phyloP scores from a whole-genome alignment of 2,329 filamentous ascomycete species.

The Drechslera avenae region DNA sequence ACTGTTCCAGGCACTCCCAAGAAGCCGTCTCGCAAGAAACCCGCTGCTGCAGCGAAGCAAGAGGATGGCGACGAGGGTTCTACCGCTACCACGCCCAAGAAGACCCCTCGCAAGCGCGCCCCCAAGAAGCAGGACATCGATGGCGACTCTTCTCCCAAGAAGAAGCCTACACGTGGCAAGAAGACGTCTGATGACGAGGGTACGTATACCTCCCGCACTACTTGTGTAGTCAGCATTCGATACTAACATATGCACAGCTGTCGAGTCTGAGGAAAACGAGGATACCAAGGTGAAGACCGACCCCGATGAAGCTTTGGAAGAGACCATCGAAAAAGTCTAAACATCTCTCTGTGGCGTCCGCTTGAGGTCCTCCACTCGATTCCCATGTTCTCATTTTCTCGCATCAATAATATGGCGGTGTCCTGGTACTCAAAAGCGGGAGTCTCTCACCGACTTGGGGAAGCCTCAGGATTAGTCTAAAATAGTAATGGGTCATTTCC shows the following conservation, averaged over 20 bases:
- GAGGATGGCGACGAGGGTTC: slow-evolving; percentile 20
- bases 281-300: slow-evolving; percentile 9
- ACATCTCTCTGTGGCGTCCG: background rate
- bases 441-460: too few relatives aligned
- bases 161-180: slow-evolving; percentile 36
- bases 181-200: slow-evolving; percentile 25
- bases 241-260: slow-evolving; percentile 13
- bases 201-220: slow-evolving; percentile 5
- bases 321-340: slow-evolving; percentile 21
- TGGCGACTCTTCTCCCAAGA: slow-evolving; percentile 41
- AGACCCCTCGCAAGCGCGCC: slow-evolving; percentile 39
- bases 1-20: slow-evolving; percentile 24
- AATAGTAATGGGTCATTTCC: too few relatives aligned
- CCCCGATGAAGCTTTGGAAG: slow-evolving; percentile 3
- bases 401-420: too few relatives aligned
- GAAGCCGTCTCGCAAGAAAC: slow-evolving; percentile 29
- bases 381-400: too few relatives aligned
- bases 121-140: slow-evolving; percentile 42
- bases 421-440: too few relatives aligned
- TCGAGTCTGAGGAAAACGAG: slow-evolving; percentile 14
- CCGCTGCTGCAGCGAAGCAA: slow-evolving; percentile 8
- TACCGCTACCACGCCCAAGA: slow-evolving; percentile 29
- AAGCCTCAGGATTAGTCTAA: too few relatives aligned
- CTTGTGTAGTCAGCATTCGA: background rate
- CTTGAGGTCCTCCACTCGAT: too few relatives aligned